Base-by-base conservation (phyloP, 495 filamentous ascomycete genomes). In the Penicillium robsamsonii region DNA sequence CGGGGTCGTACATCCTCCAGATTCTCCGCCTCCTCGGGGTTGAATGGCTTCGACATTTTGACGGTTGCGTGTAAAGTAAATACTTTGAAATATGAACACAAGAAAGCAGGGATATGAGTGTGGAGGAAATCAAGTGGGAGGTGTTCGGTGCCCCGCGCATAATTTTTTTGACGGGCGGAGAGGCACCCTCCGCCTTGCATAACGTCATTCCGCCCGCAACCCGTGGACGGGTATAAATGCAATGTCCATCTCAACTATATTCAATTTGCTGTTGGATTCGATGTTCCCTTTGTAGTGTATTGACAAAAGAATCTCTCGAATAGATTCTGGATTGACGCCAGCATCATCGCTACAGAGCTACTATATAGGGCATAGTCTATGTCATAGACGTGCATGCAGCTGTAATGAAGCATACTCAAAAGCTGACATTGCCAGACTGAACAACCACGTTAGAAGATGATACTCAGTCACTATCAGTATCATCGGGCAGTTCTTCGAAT, bases 11-110 rank as follows among this genome's bases (percentile, higher is more conserved):
- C 88, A 77, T 91, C 89, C 68, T 91, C 87, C 50, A 90, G 79
- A 72, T 92, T 92, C 65, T 89, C 81, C 20, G 86, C 84, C 67
- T 86, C 62, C 64, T 91, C 87, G 30, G 88, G 76, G 59, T 87
- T 81, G 70, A 91, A 77, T 52, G 74, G 65, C 60, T 78, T 75
- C 42, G 75, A 74, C 75, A 78, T 78, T 43, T 67, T 75, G 66
- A 51, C 61, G 57, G 50, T 43, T 49, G 15, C 9, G 7, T 18
- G 29, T 50, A 46, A 33, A 44, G 17, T 31, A 25, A 20, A 45
- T 37, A n/a, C 43, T 41, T 20, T 29, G 13, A 44, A 55, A 41
- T 46, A 15, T 7, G 17, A 40, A 49, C 17, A 46, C 30, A 57
- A 46, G 24, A 9, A 33, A 59, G 29, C 8, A 46, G 49, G 52